These are phyloP conservation scores for Clavispora carvajalis DNA, from an alignment of 805 yeast species.

Conservation along the genomic window DNA sequence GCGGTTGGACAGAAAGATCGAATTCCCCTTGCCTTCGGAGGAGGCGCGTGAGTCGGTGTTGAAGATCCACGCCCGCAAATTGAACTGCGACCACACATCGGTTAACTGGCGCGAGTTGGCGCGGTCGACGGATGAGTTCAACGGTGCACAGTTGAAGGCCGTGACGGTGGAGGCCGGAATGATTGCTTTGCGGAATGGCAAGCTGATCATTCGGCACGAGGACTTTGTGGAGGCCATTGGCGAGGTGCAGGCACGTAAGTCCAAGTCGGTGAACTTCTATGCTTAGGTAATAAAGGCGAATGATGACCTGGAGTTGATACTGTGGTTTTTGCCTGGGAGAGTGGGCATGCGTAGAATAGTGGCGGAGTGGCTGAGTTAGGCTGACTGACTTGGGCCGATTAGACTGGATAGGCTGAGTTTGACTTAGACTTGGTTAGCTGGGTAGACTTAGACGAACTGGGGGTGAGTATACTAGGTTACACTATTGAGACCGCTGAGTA, in stretches of 20 bases:
- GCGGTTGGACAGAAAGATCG: constrained; percentile 34
- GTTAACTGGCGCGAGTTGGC: constrained; percentile 99
- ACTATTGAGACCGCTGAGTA: too few species aligned
- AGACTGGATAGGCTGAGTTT: too few species aligned
- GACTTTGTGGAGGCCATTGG: constrained; percentile 97
- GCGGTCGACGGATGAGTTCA: constrained; percentile 95
- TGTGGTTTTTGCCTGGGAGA: too few species aligned
- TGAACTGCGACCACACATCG: constrained; percentile 79
- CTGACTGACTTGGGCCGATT: too few species aligned
- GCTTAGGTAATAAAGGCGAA: constrained; percentile 44
- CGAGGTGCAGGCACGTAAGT: constrained; percentile 96
- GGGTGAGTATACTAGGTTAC: too few species aligned
- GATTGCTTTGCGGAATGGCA: constrained; percentile 97
- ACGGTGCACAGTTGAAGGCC: constrained; percentile 98
- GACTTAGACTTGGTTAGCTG: too few species aligned
- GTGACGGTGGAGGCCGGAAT: constrained; percentile 99
- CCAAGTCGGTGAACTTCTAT: constrained; percentile 91
- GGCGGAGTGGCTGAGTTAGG: too few species aligned
- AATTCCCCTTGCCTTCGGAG: constrained; percentile 95
- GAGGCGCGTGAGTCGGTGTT: constrained; percentile 96
- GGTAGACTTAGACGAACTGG: too few species aligned
- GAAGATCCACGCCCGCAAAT: constrained; percentile 95
- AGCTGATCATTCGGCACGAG: constrained; percentile 86
- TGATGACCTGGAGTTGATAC: too few species aligned
- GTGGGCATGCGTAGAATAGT: too few species aligned